A percentile compares a stretch with the other conserved stretches of the same genome.
Evolutionary conservation across 1,284 basidiomycete genomes (phyloP).

Genomic region (Schizopora paradoxa): DNA sequence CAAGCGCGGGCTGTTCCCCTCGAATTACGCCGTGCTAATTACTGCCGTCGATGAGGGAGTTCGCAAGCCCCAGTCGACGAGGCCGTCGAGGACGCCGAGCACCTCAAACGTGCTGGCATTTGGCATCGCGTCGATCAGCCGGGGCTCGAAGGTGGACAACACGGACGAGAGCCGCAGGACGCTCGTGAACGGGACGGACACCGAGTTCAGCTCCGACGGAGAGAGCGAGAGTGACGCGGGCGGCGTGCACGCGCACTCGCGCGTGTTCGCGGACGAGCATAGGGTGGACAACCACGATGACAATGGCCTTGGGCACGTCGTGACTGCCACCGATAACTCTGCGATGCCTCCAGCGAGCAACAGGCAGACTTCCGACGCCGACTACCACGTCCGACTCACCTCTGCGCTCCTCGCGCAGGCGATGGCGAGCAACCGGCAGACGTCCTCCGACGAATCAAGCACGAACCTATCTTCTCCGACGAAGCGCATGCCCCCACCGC

Average conservation of each 20-base stretch:
- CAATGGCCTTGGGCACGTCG: background rate
- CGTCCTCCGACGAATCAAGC: conserved; percentile 4
- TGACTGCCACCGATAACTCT: background rate
- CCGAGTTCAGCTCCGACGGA: conserved; percentile 10
- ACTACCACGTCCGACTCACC: background rate
- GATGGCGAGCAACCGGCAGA: background rate
- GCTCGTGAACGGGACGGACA: conserved; percentile 9
- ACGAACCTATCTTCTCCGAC: conserved; percentile 3
- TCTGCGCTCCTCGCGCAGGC: background rate
- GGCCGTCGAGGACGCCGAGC: conserved; percentile 15
- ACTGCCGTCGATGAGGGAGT: conserved; percentile 8
- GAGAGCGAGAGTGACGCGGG: conserved; percentile 1
- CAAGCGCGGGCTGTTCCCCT: conserved; percentile 71
- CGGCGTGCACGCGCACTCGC: background rate
- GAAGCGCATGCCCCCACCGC: conserved; percentile 17
- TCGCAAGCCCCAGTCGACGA: conserved; percentile 4
- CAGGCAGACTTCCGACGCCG: background rate
- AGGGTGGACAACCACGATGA: background rate
- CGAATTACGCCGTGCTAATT: conserved; percentile 59
- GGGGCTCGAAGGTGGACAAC: conserved; percentile 1
- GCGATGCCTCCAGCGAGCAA: conserved; percentile 1
- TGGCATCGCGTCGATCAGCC: background rate
- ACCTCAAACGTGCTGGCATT: conserved; percentile 16
- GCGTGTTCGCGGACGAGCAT: conserved; percentile 7
- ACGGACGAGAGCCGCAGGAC: conserved; percentile 11